Percentiles rank a stretch among this genome's conserved stretches.
Evolutionary conservation across 192 early-diverging fungal genomes (phyloP).

Genomic region (Helicostylum pulchrum): DNA sequence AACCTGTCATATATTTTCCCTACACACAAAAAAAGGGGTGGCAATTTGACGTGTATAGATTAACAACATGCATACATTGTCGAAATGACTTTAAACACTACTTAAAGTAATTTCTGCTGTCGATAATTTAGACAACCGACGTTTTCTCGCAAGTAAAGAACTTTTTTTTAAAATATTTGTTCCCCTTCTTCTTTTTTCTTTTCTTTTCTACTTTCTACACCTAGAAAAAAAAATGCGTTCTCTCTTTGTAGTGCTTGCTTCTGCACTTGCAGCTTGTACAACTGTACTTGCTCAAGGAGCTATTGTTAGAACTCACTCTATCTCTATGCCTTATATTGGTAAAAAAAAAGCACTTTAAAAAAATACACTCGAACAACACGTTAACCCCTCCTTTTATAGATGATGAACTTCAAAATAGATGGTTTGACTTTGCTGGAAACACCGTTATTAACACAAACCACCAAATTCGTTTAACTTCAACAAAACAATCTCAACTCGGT

Average conservation of each 20-base stretch:
- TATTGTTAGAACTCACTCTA: constrained; percentile 6
- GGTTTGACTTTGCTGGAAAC: constrained; percentile 96
- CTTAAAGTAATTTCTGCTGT: too few species aligned
- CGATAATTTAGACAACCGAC: neutral
- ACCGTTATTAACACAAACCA: constrained; percentile 83
- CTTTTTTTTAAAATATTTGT: neutral
- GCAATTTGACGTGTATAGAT: too few species aligned
- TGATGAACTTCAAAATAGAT: constrained; percentile 75
- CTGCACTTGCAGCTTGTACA: constrained; percentile 5
- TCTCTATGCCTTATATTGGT: constrained; percentile 9
- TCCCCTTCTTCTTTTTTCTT: neutral
- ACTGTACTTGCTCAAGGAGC: constrained; percentile 6
- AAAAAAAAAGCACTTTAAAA: neutral
- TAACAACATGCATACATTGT: too few species aligned
- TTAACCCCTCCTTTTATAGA: constrained; percentile 29
- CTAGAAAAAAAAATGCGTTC: constrained; percentile 7
- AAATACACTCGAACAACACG: neutral
- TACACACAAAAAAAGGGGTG: too few species aligned
- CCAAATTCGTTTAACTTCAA: constrained; percentile 82
- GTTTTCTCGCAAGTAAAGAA: neutral
- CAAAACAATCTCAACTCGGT: constrained; percentile 74
- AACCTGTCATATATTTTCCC: too few species aligned
- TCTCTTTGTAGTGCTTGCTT: constrained; percentile 1
- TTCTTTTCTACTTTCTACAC: neutral
- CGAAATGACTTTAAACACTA: too few species aligned